Base-by-base conservation (phyloP, 2,329 filamentous ascomycete species). In the Diaporthe humulicola region DNA sequence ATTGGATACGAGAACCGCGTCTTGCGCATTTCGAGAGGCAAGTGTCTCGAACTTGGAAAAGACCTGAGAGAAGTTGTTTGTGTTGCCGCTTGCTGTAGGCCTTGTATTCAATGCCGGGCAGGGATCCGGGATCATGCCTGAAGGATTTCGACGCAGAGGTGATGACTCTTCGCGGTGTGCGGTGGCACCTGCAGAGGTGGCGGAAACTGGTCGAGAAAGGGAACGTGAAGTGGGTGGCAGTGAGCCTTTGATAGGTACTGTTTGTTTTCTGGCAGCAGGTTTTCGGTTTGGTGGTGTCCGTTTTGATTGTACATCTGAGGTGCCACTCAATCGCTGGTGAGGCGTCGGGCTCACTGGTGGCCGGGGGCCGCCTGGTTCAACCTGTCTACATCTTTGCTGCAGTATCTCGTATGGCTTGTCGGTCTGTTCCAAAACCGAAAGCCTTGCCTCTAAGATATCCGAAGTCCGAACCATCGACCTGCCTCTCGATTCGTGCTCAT, bases 381-480 rank as follows among this genome's bases (percentile, higher is more conserved):
- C 36, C 19, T 42, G 14, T 30, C 14, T 17, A 28, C 2, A n/a
- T 61, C n/a, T 42, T 12, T 42, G 58, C n/a, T 40, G 58, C 38
- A 8, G 2, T 30, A 2, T 19, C n/a, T 61, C 38, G 8, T 19
- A 14, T 42, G 22, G 6, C n/a, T 42, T 8, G 36, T 42, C 28
- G 3, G 22, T 38, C 28, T 42, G 58, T 22, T 14, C 58, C 36
- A 61, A 42, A 12, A 36, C 38, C n/a, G 38, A 61, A 42, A 61
- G 58, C 6, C 58, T 42, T 45, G 58, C 58, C 38, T 61, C 58
- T 25, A 61, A 28, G 4, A 61, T 61, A 42, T 61, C 58, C 22
- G 58, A 61, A 17, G 58, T 61, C 6, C 58, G 58, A 42, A 61
- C 42, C 58, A 61, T 61, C 38, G 58, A 61, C n/a, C 58, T 61